Evolutionary conservation across 139 green algal species (phyloP).

Genomic region (Chlorella vulgaris): DNA sequence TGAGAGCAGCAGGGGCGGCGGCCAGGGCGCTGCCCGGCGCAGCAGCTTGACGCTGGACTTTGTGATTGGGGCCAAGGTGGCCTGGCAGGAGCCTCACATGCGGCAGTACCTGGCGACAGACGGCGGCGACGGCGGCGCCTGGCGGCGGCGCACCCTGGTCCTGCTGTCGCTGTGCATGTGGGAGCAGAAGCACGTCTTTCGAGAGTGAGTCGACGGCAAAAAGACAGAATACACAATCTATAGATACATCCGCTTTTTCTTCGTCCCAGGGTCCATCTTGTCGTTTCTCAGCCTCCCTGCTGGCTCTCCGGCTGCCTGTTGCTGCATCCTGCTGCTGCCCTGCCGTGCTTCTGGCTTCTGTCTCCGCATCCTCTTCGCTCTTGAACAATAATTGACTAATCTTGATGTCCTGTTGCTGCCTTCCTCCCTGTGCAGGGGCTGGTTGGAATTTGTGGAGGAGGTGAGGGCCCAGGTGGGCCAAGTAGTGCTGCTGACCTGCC

Average conservation of each 20-base stretch:
- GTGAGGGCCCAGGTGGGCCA: constrained; percentile 11
- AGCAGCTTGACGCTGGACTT: constrained; percentile 14
- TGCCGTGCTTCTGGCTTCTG: too few relatives aligned
- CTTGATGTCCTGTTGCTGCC: background rate
- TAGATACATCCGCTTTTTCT: background rate
- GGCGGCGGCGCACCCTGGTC: background rate
- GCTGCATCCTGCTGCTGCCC: too few relatives aligned
- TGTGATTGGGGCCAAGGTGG: background rate
- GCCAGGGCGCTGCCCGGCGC: background rate
- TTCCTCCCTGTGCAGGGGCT: background rate
- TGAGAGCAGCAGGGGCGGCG: background rate
- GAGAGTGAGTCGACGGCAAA: too few relatives aligned
- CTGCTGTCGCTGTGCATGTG: constrained; percentile 16
- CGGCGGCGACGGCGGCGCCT: background rate
- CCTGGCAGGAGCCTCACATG: constrained; percentile 15
- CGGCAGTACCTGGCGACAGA: background rate
- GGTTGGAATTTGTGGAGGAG: background rate
- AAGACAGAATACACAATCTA: background rate
- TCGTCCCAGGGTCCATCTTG: too few relatives aligned
- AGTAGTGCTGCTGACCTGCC: constrained; percentile 7
- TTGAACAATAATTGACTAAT: too few relatives aligned
- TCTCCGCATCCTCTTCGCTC: too few relatives aligned
- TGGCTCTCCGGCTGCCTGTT: too few relatives aligned
- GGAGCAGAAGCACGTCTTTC: constrained; percentile 12
- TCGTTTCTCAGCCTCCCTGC: too few relatives aligned